A percentile compares a stretch with the other conserved stretches of the same genome.
phyloP scores from a whole-genome alignment of 192 early-diverging fungal species.

The Coemansia sp. region DNA sequence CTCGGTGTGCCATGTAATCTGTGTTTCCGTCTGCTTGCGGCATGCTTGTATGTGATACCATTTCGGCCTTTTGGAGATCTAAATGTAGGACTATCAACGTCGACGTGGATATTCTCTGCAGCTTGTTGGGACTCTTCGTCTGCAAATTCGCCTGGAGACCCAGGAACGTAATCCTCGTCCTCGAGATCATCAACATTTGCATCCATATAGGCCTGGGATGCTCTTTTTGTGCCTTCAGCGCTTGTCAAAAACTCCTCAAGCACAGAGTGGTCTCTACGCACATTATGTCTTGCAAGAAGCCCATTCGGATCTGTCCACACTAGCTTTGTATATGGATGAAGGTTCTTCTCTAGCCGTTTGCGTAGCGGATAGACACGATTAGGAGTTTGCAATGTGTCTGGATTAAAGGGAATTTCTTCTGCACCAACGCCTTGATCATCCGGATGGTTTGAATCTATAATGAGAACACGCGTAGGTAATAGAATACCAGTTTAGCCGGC shows the following conservation, averaged over 20 bases:
- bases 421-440: background rate
- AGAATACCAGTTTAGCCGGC: background rate
- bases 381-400: background rate
- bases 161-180: conserved; percentile 48
- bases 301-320: conserved; percentile 47
- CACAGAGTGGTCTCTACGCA: conserved; percentile 11
- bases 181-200: conserved; percentile 37
- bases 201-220: background rate
- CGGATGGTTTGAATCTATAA: background rate
- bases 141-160: conserved; percentile 13
- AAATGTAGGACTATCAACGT: background rate
- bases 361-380: conserved; percentile 33
- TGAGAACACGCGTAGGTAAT: background rate
- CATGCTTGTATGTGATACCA: conserved; percentile 30
- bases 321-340: conserved; percentile 49
- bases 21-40: conserved; percentile 23
- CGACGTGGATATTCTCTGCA: conserved; percentile 3
- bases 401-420: background rate
- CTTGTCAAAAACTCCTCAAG: conserved; percentile 13
- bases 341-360: conserved; percentile 42
- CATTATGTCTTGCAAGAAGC: conserved; percentile 5
- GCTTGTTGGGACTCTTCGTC: conserved; percentile 15
- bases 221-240: background rate
- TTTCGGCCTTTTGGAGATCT: conserved; percentile 9
- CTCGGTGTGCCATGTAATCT: background rate